These are phyloP conservation scores for Echinochloa phyllopogon DNA, from an alignment of 176 grass and related monocot genomes.

Conservation along the genomic window DNA sequence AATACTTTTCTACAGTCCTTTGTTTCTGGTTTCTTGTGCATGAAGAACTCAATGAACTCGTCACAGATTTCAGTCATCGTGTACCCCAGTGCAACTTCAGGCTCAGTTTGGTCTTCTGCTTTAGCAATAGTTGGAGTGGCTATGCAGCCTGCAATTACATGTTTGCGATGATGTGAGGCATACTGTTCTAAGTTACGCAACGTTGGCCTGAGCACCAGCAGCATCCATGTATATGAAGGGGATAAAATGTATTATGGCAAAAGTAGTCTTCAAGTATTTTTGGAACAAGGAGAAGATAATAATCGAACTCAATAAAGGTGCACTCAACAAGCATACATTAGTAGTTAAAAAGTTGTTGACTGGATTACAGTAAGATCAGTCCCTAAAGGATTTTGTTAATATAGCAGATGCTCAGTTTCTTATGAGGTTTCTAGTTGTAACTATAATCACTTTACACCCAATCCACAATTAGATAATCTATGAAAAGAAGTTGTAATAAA, in stretches of 20 bases:
- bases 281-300: not conserved
- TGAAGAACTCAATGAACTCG: slow-evolving; percentile 87
- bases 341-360: not conserved
- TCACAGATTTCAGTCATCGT: slow-evolving; percentile 91
- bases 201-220: not conserved
- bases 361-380: not conserved
- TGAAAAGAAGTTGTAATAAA: slow-evolving; percentile 7
- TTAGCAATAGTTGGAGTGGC: slow-evolving; percentile 34
- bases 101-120: slow-evolving; percentile 49
- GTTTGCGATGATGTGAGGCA: slow-evolving; percentile 16
- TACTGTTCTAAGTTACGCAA: not conserved
- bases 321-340: not conserved
- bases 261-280: not conserved
- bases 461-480: not conserved
- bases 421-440: not conserved
- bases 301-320: not conserved
- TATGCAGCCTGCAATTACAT: slow-evolving; percentile 42
- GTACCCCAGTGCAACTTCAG: slow-evolving; percentile 72
- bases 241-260: not conserved
- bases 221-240: not conserved
- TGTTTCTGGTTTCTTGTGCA: slow-evolving; percentile 78
- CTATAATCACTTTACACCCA: not conserved
- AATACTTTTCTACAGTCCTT: slow-evolving; percentile 95
- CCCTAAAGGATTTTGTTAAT: not conserved
- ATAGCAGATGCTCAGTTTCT: not conserved